These are phyloP conservation scores for Stachybotrys chlorohalonatus DNA, from an alignment of 2,329 filamentous ascomycete genomes.

Conservation along the genomic window DNA sequence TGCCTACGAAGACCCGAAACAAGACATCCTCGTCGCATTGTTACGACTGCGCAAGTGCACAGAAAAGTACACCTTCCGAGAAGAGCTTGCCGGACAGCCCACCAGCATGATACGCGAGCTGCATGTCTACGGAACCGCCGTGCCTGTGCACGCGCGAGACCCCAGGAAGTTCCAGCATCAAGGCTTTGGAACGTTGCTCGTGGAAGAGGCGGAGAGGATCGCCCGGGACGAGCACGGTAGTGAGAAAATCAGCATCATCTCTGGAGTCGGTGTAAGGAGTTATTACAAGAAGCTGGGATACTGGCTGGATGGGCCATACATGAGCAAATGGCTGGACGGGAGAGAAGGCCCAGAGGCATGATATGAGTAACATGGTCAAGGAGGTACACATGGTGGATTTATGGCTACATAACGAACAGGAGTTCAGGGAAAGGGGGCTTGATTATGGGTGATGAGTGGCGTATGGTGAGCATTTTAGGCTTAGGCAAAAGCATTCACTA, in stretches of 20 bases:
- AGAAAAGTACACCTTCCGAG: conserved; percentile 81
- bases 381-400: not conserved
- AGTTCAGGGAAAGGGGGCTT: not conserved
- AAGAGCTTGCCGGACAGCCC: conserved; percentile 76
- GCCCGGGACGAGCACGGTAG: conserved; percentile 91
- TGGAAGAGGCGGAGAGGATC: conserved; percentile 97
- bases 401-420: not conserved
- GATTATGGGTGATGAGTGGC: not conserved
- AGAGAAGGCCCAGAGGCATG: not conserved
- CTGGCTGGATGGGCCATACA: conserved; percentile 85
- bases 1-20: conserved; percentile 95
- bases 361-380: not conserved
- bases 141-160: conserved; percentile 93
- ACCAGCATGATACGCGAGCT: conserved; percentile 89
- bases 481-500: too few relatives aligned
- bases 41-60: conserved; percentile 86
- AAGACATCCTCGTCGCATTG: conserved; percentile 91
- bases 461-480: not conserved
- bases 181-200: conserved; percentile 88
- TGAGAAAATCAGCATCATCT: conserved; percentile 91
- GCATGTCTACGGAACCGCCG: conserved; percentile 93
- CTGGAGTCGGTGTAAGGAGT: conserved; percentile 90
- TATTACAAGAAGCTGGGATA: conserved; percentile 94
- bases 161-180: conserved; percentile 98
- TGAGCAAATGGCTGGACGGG: conserved; percentile 55